phyloP scores from a whole-genome alignment of 345 rosid species.

The Cardamine chenopodiifolia region DNA sequence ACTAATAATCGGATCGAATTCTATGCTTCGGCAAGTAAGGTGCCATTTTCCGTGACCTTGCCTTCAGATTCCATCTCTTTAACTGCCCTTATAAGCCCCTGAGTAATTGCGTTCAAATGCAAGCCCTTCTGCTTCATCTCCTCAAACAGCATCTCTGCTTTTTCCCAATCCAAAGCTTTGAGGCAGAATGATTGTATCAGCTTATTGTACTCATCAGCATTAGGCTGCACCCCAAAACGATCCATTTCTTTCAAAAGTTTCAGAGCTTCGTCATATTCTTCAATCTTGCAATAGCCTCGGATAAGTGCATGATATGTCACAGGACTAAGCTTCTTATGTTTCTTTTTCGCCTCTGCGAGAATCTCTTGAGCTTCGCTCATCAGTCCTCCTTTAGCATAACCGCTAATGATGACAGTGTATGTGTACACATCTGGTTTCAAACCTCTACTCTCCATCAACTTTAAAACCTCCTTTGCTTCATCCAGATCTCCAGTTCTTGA shows the following conservation, averaged over 20 bases:
- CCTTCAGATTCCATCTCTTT: slow-evolving; percentile 74
- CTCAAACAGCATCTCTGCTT: slow-evolving; percentile 63
- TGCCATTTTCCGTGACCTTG: slow-evolving; percentile 30
- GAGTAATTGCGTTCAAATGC: slow-evolving; percentile 70
- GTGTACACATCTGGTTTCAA: slow-evolving; percentile 79
- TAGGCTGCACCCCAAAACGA: slow-evolving; percentile 60
- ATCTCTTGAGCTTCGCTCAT: slow-evolving; percentile 69
- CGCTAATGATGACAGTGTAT: slow-evolving; percentile 77
- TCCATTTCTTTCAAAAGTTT: slow-evolving; percentile 72
- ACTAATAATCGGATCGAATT: background rate
- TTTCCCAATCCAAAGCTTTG: slow-evolving; percentile 75
- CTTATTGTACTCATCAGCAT: slow-evolving; percentile 73
- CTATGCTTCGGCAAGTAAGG: slow-evolving; percentile 40
- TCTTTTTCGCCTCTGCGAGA: slow-evolving; percentile 70
- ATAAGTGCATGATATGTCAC: slow-evolving; percentile 78
- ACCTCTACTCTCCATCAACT: slow-evolving; percentile 75
- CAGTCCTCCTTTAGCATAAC: slow-evolving; percentile 68
- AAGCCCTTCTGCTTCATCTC: slow-evolving; percentile 74
- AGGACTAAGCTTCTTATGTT: slow-evolving; percentile 63
- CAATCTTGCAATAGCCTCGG: slow-evolving; percentile 79
- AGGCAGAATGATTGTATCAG: slow-evolving; percentile 80
- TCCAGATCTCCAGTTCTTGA: slow-evolving; percentile 63
- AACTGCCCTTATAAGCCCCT: slow-evolving; percentile 69
- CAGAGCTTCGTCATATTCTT: slow-evolving; percentile 72
- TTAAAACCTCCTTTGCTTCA: slow-evolving; percentile 59